A percentile compares a stretch with the other conserved stretches of the same genome.
Evolutionary conservation across 1,284 basidiomycete species (phyloP).

Genomic region (Tylopilus orsonianus): DNA sequence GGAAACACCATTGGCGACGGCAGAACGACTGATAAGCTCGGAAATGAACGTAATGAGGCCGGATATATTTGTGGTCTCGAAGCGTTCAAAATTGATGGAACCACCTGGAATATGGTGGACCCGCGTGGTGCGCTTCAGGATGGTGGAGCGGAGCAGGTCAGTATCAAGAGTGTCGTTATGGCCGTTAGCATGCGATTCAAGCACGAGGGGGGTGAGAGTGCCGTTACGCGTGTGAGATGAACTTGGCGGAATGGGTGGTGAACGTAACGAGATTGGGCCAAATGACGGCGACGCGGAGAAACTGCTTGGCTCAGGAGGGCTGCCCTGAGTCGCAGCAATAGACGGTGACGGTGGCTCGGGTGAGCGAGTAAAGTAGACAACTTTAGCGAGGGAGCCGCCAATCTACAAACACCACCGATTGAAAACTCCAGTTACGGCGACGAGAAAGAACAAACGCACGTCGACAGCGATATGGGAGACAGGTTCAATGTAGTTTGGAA

Average conservation of each 20-base stretch:
- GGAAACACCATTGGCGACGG: constrained; percentile 84
- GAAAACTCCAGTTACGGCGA: constrained; percentile 1
- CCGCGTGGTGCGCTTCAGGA: constrained; percentile 62
- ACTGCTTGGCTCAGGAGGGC: constrained; percentile 43
- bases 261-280: constrained; percentile 35
- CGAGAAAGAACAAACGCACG: constrained; percentile 51
- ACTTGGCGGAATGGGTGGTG: constrained; percentile 40
- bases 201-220: constrained; percentile 78
- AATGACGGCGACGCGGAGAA: constrained; percentile 49
- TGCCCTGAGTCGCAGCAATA: constrained; percentile 56
- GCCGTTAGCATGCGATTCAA: constrained; percentile 49
- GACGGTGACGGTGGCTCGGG: constrained; percentile 73
- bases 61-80: constrained; percentile 90
- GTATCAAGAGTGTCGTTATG: constrained; percentile 41
- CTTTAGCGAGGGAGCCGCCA: constrained; percentile 96
- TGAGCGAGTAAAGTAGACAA: constrained; percentile 97
- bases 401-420: constrained; percentile 54
- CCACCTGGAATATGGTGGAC: constrained; percentile 91
- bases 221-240: constrained; percentile 52
- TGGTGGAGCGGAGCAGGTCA: constrained; percentile 57
- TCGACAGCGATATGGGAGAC: constrained; percentile 97
- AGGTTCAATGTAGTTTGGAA: constrained; percentile 94
- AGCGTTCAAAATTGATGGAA: constrained; percentile 96
- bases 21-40: constrained; percentile 84
- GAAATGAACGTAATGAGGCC: constrained; percentile 88